These are phyloP conservation scores for Notholithocarpus densiflorus DNA, from an alignment of 306 rosid species.

Conservation along the genomic window DNA sequence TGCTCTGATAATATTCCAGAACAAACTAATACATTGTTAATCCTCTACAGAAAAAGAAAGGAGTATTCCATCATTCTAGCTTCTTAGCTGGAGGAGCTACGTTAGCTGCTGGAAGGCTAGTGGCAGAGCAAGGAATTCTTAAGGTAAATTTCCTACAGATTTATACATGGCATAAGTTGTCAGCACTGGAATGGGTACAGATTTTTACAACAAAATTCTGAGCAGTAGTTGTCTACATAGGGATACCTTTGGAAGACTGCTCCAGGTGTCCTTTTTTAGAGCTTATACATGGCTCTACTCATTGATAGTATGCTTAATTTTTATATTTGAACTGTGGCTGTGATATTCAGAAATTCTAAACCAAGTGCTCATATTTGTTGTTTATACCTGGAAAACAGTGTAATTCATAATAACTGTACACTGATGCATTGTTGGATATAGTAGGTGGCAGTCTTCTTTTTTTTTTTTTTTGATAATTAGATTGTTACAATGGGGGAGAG, in stretches of 20 bases:
- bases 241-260: neutral
- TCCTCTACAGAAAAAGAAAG: slow-evolving; percentile 72
- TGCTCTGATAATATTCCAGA: neutral
- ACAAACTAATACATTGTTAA: slow-evolving; percentile 13
- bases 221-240: neutral
- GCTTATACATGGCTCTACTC: neutral
- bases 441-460: neutral
- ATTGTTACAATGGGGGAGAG: too few species aligned
- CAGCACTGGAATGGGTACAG: neutral
- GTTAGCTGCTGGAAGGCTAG: slow-evolving; percentile 87
- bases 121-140: slow-evolving; percentile 57
- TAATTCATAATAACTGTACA: neutral
- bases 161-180: neutral
- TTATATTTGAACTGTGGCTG: neutral
- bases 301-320: neutral
- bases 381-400: neutral
- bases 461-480: too few species aligned
- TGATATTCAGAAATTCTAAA: neutral
- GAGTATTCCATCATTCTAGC: slow-evolving; percentile 81
- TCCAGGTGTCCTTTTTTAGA: neutral
- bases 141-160: slow-evolving; percentile 48
- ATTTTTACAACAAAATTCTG: neutral
- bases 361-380: neutral
- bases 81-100: slow-evolving; percentile 95
- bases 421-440: neutral